phyloP scores from a whole-genome alignment of 1,284 basidiomycete genomes.

The Trametes sp. region DNA sequence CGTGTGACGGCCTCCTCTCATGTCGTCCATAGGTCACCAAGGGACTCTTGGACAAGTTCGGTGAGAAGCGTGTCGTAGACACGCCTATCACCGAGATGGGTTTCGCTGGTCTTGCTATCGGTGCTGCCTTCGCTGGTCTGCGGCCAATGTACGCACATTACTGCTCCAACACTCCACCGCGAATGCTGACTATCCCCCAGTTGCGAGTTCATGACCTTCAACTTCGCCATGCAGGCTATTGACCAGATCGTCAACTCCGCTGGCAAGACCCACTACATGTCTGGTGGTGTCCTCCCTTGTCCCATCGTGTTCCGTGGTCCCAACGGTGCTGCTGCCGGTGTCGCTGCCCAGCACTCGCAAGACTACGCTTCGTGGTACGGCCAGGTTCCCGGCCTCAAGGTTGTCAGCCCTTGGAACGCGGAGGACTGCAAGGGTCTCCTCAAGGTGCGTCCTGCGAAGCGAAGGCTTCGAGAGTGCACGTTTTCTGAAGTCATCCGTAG shows the following conservation, averaged over 20 bases:
- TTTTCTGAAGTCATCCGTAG: slow-evolving; percentile 47
- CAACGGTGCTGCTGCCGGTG: slow-evolving; percentile 98
- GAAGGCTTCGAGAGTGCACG: not conserved
- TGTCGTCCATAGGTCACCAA: slow-evolving; percentile 82
- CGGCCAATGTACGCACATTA: slow-evolving; percentile 75
- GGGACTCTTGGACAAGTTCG: slow-evolving; percentile 99
- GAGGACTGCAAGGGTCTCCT: slow-evolving; percentile 99
- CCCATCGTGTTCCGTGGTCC: slow-evolving; percentile 99
- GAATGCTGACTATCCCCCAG: slow-evolving; percentile 45
- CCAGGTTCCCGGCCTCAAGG: slow-evolving; percentile 95
- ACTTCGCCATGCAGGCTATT: slow-evolving; percentile 97
- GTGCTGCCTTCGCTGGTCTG: slow-evolving; percentile 93
- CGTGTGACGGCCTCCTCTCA: not conserved
- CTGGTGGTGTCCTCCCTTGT: slow-evolving; percentile 96
- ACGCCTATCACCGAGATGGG: slow-evolving; percentile 99
- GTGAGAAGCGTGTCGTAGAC: slow-evolving; percentile 98
- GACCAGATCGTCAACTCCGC: slow-evolving; percentile 99
- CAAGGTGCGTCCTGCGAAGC: slow-evolving; percentile 66
- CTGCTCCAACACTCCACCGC: slow-evolving; percentile 30
- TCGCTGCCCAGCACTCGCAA: slow-evolving; percentile 93
- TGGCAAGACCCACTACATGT: slow-evolving; percentile 99
- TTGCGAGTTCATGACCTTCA: slow-evolving; percentile 99
- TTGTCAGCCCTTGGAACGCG: slow-evolving; percentile 95
- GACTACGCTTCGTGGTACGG: slow-evolving; percentile 97
- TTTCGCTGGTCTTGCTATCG: slow-evolving; percentile 96